Base-by-base conservation (phyloP, 495 filamentous ascomycete genomes). In the Tricharina praecox region DNA sequence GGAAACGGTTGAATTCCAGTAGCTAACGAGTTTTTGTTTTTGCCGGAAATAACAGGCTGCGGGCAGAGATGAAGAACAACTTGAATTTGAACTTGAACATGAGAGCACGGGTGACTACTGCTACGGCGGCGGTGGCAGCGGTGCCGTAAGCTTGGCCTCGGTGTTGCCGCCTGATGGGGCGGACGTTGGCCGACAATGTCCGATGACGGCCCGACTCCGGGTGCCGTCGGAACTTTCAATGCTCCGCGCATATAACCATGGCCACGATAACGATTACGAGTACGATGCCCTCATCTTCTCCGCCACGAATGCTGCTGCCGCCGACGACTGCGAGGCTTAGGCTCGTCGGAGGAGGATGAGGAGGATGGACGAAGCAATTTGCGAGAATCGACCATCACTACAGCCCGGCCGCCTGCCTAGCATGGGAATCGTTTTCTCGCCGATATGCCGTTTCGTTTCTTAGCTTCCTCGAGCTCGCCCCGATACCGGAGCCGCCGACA, bases 1-100 rank as follows among this genome's bases (percentile, higher is more conserved):
- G n/a, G n/a, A n/a, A n/a, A n/a, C n/a, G n/a, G n/a, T n/a, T n/a
- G n/a, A n/a, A n/a, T n/a, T 20, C 41, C 41, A 13, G 21, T 24
- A 32, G 23, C 40, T 55, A 26, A 55, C 20, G 23, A 16, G 10
- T 24, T 18, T 20, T 40, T 44, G 10, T 37, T 21, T 23, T 3
- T 23, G 41, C 21, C 28, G 25, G 37, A 21, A 40, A 35, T 28
- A 41, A 23, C 5, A 58, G 54, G 53, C 54, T 34, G 33, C 26
- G 13, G 54, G 54, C 28, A 41, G 54, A 53, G 54, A 58, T 7
- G 40, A 47, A 19, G 41, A 23, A 20, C 26, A 33, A 0, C 23
- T 7, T 13, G 15, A 42, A 16, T 24, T 37, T 47, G 35, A 33
- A 0, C 23, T 7, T 13, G 15, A 42, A 16, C 26, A 43, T 47